Conservation (phyloP, 2,329 filamentous ascomycete genomes). For the Tympanopsis confertula region DNA sequence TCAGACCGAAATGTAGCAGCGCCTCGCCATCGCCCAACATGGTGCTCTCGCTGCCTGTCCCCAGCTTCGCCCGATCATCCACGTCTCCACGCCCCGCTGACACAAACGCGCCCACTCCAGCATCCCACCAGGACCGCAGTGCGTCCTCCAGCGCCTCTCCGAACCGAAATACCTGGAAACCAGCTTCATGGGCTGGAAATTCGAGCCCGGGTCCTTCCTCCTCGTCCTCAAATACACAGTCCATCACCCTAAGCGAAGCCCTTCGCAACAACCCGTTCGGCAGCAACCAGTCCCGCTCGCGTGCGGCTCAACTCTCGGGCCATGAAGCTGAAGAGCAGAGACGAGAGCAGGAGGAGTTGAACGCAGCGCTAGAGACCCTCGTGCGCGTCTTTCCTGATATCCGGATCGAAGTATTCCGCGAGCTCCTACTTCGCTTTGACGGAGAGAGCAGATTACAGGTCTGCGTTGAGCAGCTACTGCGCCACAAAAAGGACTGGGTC, state of each 20-base stretch:
- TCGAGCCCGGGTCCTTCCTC: background rate
- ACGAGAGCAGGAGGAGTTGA: constrained; percentile 23
- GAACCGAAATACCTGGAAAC: too few species aligned
- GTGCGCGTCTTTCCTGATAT: constrained; percentile 30
- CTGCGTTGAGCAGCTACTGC: constrained; percentile 30
- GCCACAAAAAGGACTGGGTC: constrained; percentile 31
- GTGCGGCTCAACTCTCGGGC: constrained; percentile 7
- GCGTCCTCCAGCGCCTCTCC: too few species aligned
- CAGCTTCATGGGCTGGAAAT: too few species aligned
- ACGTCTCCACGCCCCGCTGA: constrained; percentile 9
- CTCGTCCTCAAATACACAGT: background rate
- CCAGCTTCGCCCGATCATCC: constrained; percentile 6
- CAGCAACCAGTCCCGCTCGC: constrained; percentile 12
- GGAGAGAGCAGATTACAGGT: constrained; percentile 30
- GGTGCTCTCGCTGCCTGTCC: constrained; percentile 22
- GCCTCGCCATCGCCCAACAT: constrained; percentile 11
- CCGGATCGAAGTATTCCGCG: constrained; percentile 30
- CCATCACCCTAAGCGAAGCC: constrained; percentile 11
- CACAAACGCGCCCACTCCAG: constrained; percentile 4
- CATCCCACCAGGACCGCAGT: too few species aligned
- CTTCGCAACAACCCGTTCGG: constrained; percentile 29
- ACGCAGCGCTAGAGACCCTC: constrained; percentile 24
- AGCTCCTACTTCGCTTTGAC: constrained; percentile 29
- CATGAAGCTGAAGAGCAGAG: constrained; percentile 13
- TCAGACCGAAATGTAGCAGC: too few species aligned